Evolutionary conservation across 2,329 filamentous ascomycete species (phyloP).

Genomic region (Monilinia fructigena): DNA sequence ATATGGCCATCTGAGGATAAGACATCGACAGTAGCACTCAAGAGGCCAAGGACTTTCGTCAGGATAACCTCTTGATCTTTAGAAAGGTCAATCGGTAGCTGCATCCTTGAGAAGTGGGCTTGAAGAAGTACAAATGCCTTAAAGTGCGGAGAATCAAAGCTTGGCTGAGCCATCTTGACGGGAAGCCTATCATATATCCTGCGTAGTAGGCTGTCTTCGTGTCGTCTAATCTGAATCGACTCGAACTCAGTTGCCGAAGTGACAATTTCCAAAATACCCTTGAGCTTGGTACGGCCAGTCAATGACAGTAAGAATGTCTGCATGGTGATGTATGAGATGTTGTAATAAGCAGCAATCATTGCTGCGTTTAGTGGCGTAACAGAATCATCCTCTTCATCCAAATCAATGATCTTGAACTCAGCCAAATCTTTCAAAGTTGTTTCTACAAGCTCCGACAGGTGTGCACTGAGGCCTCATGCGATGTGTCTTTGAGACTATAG

Average conservation of each 20-base stretch:
- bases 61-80: constrained; percentile 93
- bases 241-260: constrained; percentile 97
- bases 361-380: constrained; percentile 89
- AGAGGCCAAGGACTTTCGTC: constrained; percentile 77
- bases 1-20: constrained; percentile 93
- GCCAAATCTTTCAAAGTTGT: constrained; percentile 84
- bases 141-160: constrained; percentile 93
- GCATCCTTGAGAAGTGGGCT: constrained; percentile 96
- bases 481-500: constrained; percentile 85
- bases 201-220: constrained; percentile 83
- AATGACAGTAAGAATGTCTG: constrained; percentile 95
- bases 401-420: constrained; percentile 92
- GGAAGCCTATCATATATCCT: constrained; percentile 93
- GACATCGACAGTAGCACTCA: constrained; percentile 92
- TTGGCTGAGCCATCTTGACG: constrained; percentile 87
- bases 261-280: constrained; percentile 94
- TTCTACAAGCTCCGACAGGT: constrained; percentile 92
- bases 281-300: constrained; percentile 85
- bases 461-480: constrained; percentile 88
- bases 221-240: constrained; percentile 86
- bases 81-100: constrained; percentile 88
- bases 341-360: constrained; percentile 99
- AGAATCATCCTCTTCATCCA: constrained; percentile 90
- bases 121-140: constrained; percentile 97
- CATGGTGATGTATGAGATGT: constrained; percentile 99